phyloP scores from a whole-genome alignment of 345 rosid species.

The Raphanus sativus region DNA sequence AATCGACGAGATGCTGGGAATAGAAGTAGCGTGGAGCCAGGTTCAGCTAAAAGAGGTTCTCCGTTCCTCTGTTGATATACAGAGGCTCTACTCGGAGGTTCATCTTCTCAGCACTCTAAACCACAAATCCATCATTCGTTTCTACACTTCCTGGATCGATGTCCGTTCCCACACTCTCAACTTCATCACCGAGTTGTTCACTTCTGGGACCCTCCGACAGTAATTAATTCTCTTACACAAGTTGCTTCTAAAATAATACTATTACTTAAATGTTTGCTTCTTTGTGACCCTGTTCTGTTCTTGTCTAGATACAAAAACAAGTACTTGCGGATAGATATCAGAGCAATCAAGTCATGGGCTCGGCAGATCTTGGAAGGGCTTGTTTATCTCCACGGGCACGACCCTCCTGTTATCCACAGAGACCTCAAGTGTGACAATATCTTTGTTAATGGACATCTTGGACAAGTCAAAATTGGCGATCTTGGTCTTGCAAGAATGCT shows the following conservation, averaged over 20 bases:
- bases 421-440: constrained; percentile 68
- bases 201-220: constrained; percentile 81
- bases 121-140: constrained; percentile 64
- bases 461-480: constrained; percentile 71
- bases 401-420: constrained; percentile 66
- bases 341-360: constrained; percentile 64
- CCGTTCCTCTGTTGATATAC: constrained; percentile 66
- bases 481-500: constrained; percentile 69
- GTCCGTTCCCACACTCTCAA: constrained; percentile 55
- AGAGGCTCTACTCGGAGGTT: constrained; percentile 80
- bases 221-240: constrained; percentile 24
- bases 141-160: constrained; percentile 78
- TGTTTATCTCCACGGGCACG: constrained; percentile 56
- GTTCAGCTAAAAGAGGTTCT: constrained; percentile 58
- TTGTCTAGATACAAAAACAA: constrained; percentile 56
- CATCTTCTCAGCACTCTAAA: constrained; percentile 79
- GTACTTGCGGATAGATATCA: constrained; percentile 54
- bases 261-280: neutral
- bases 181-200: constrained; percentile 84
- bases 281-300: constrained; percentile 4
- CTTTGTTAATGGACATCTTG: constrained; percentile 69
- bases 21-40: constrained; percentile 88
- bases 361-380: constrained; percentile 61
- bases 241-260: neutral
- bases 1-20: constrained; percentile 68